Conservation (phyloP, 228 moss, liverwort and hornwort genomes). For the Sphagnum fallax region DNA sequence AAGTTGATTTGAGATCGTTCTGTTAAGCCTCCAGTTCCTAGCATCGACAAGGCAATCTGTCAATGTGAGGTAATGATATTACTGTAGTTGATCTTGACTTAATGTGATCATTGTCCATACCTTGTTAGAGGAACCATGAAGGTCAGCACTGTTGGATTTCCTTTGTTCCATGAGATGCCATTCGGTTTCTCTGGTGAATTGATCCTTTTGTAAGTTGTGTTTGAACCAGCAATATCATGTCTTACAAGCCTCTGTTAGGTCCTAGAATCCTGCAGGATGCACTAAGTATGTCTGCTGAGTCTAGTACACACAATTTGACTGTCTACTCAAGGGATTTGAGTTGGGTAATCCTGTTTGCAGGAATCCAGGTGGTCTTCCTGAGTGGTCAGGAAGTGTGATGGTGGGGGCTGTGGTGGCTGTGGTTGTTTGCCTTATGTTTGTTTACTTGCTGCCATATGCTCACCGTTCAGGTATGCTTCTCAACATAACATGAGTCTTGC, state of each 20-base stretch:
- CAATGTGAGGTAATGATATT: neutral
- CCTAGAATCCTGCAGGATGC: too few species aligned
- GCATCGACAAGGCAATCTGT: neutral
- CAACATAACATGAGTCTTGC: neutral
- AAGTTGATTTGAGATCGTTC: too few species aligned
- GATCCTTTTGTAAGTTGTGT: too few species aligned
- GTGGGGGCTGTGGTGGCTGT: conserved; percentile 51
- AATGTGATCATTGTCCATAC: neutral
- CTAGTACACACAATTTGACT: too few species aligned
- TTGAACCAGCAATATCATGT: too few species aligned
- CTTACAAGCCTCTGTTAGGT: too few species aligned
- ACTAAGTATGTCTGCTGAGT: too few species aligned
- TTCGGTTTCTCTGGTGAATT: too few species aligned
- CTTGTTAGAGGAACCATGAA: too few species aligned
- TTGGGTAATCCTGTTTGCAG: conserved; percentile 15
- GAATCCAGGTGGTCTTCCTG: conserved; percentile 70
- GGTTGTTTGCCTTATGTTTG: conserved; percentile 47
- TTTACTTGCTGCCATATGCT: conserved; percentile 74
- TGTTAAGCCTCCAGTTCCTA: neutral
- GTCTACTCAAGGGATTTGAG: too few species aligned
- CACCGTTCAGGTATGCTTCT: conserved; percentile 51
- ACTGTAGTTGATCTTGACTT: neutral
- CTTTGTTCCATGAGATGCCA: too few species aligned
- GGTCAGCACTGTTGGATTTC: too few species aligned
- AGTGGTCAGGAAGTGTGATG: conserved; percentile 80